phyloP scores from a whole-genome alignment of 495 filamentous ascomycete species.

The Astrothelium macrocarpum region DNA sequence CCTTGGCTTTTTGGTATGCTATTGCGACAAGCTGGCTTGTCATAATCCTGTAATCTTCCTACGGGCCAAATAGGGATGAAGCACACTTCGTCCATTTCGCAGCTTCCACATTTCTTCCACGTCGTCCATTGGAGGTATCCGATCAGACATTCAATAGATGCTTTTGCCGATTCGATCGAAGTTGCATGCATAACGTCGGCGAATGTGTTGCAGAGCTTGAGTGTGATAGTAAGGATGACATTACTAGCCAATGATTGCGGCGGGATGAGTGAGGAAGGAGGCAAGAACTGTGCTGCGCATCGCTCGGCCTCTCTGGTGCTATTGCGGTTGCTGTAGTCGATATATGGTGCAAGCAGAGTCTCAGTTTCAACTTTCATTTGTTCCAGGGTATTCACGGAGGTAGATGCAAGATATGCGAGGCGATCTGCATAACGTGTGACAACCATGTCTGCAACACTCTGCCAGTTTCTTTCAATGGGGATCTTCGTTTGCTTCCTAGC shows the following conservation, averaged over 20 bases:
- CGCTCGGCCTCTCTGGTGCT: conserved; percentile 31
- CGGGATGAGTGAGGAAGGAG: conserved; percentile 19
- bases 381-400: conserved; percentile 26
- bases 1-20: conserved; percentile 23
- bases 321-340: conserved; percentile 39
- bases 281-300: conserved; percentile 44
- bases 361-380: conserved; percentile 39
- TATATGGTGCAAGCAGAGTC: conserved; percentile 39
- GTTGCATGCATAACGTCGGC: conserved; percentile 30
- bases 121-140: conserved; percentile 48
- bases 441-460: conserved; percentile 51
- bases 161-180: conserved; percentile 22
- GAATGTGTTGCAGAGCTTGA: conserved; percentile 43
- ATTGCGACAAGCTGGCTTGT: conserved; percentile 40
- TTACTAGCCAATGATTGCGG: conserved; percentile 19
- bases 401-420: conserved; percentile 40
- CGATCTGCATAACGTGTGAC: conserved; percentile 47
- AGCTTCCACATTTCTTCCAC: conserved; percentile 52
- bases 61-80: conserved; percentile 59
- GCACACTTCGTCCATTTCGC: conserved; percentile 50
- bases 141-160: conserved; percentile 26
- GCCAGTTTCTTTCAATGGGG: conserved; percentile 41
- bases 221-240: conserved; percentile 40
- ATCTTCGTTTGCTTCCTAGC: neutral
- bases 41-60: conserved; percentile 45